Evolutionary conservation across 2,329 filamentous ascomycete species (phyloP), one percentile per base, ranked within the genome.

Genomic region (Ophiostoma ips): DNA sequence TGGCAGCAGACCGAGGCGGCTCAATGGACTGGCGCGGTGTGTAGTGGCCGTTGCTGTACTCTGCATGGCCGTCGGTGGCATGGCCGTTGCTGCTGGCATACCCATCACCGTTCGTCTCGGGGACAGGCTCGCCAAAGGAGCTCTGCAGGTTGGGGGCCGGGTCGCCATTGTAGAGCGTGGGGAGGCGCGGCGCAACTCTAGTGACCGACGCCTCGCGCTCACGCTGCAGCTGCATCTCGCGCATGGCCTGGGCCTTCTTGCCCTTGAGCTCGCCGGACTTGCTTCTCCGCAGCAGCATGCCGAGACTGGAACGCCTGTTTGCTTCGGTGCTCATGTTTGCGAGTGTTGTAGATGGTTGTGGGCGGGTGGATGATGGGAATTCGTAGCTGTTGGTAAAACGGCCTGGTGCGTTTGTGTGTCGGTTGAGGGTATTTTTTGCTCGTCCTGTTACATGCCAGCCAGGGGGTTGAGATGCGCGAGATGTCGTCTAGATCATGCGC

Each of bases 261-360:
- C 76, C 77, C 58, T 72, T 73, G 52, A 84, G 63, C 56, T 85
- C 80, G 53, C 75, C 75, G 52, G 80, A 84, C 62, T 84, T 84
- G 62, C 75, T 76, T 58, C 81, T 77, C 65, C 79, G 75, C 55
- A 84, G 72, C 61, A 85, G 75, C 66, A 75, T 74, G 59, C 71
- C 71, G 66, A 76, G 67, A 59, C 69, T 73, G 56, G 71, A 63
- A 53, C 66, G 66, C 57, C 64, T 62, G 51, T 58, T 61, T 13
- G 43, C 31, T 46, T 47, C 33, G 50, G 63, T 60, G 47, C 61
- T 58, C 59, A 64, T 67, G 67, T 69, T 56, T 48, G 44, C 44
- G 21, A 33, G 44, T 45, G 44, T n/a, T 31, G 30, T 43, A 3
- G 28, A 40, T 15, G 33, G 33, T 16, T 16, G 15, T 43, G 40